phyloP scores from a whole-genome alignment of 2,329 filamentous ascomycete species.

The Fonsecaea monophora region DNA sequence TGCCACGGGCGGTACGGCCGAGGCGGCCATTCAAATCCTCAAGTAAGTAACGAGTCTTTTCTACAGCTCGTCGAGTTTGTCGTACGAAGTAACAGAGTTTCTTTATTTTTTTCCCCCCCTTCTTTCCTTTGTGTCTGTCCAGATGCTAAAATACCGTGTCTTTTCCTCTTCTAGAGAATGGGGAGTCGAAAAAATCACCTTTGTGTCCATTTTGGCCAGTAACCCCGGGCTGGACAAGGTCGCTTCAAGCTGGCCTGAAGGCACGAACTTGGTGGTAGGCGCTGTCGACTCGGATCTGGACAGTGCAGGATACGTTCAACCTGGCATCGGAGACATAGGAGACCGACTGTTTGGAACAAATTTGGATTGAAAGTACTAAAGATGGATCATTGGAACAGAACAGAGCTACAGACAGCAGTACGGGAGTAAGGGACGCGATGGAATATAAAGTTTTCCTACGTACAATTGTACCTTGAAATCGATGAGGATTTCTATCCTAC shows the following conservation, averaged over 20 bases:
- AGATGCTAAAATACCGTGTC: conserved; percentile 23
- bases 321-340: conserved; percentile 86
- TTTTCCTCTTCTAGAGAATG: conserved; percentile 63
- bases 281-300: conserved; percentile 77
- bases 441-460: too few relatives aligned
- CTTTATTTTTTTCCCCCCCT: neutral
- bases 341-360: conserved; percentile 73
- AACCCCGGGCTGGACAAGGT: conserved; percentile 71
- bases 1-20: conserved; percentile 87
- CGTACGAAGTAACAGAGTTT: neutral
- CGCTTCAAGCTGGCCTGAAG: conserved; percentile 72
- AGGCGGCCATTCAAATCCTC: conserved; percentile 85
- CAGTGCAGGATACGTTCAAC: conserved; percentile 81
- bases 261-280: conserved; percentile 73
- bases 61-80: neutral
- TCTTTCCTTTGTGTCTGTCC: conserved; percentile 6
- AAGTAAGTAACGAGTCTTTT: conserved; percentile 45
- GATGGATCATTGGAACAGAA: neutral
- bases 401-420: neutral
- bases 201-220: conserved; percentile 76
- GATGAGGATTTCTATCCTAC: too few relatives aligned
- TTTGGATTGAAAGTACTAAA: conserved; percentile 10
- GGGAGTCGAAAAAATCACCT: conserved; percentile 79
- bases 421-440: neutral
- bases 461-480: too few relatives aligned